A percentile compares a stretch with the other conserved stretches of the same genome.
These are phyloP conservation scores for Pelomyxa schiedti DNA, from an alignment of 78 protist species.

Conservation along the genomic window DNA sequence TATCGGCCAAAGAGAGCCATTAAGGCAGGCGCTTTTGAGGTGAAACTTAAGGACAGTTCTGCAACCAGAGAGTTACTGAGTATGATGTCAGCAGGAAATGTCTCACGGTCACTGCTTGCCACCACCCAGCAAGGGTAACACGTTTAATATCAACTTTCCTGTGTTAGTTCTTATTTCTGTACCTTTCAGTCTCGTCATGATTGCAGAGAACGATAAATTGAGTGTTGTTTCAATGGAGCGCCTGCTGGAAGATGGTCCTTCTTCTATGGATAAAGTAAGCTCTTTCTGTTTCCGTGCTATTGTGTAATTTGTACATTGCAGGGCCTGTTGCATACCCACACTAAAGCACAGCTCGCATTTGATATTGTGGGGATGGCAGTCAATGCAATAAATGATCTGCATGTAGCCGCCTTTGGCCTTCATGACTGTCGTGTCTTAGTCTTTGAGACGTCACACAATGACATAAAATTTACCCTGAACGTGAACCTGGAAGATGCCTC, in stretches of 20 bases:
- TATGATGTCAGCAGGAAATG: not conserved
- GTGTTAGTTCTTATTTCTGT: not conserved
- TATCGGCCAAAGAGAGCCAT: constrained; percentile 12
- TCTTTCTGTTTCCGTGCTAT: not conserved
- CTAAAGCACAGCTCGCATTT: not conserved
- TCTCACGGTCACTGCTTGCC: not conserved
- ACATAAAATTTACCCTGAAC: not conserved
- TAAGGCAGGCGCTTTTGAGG: constrained; percentile 23
- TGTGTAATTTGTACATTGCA: constrained; percentile 5
- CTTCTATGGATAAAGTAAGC: not conserved
- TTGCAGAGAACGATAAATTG: not conserved
- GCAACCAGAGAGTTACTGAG: not conserved
- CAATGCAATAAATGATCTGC: constrained; percentile 18
- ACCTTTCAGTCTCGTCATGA: not conserved
- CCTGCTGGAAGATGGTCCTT: not conserved
- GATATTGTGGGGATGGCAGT: constrained; percentile 25
- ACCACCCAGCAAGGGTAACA: not conserved
- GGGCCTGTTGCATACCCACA: too few relatives aligned
- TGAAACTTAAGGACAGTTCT: constrained; percentile 10
- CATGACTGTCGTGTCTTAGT: constrained; percentile 27
- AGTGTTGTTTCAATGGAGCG: not conserved
- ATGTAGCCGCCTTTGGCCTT: constrained; percentile 38
- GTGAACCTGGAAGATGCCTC: constrained; percentile 1
- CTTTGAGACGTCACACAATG: not conserved
- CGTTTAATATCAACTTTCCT: not conserved